Conservation (phyloP, 257 asterid genomes). For the Craterostigma plantagineum region DNA sequence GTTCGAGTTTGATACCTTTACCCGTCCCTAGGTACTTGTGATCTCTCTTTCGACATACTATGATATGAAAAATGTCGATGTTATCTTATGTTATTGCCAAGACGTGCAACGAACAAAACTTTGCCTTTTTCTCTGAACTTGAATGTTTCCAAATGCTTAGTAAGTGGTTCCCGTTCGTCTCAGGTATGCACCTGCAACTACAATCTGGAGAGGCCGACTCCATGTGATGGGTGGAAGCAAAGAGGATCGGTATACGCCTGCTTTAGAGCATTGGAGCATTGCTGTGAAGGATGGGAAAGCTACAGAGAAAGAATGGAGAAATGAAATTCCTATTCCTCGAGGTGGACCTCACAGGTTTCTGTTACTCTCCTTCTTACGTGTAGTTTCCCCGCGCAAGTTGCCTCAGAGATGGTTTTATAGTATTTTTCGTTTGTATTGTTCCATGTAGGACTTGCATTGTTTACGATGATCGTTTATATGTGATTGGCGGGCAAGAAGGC, state of each 20-base stretch:
- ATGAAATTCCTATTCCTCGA: slow-evolving; percentile 78
- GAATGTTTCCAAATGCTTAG: not conserved
- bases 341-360: slow-evolving; percentile 91
- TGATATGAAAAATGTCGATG: not conserved
- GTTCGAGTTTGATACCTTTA: slow-evolving; percentile 41
- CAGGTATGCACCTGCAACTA: slow-evolving; percentile 96
- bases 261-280: slow-evolving; percentile 78
- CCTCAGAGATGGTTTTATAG: too few species aligned
- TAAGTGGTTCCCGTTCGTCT: not conserved
- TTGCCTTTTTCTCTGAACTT: not conserved
- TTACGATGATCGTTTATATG: slow-evolving; percentile 5
- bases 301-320: slow-evolving; percentile 60
- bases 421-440: too few species aligned
- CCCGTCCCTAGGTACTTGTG: slow-evolving; percentile 52
- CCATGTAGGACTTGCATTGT: too few species aligned
- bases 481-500: slow-evolving; percentile 81
- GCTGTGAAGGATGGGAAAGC: slow-evolving; percentile 74
- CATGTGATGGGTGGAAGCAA: slow-evolving; percentile 98
- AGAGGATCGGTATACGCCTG: slow-evolving; percentile 69
- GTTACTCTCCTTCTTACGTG: slow-evolving; percentile 6
- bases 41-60: slow-evolving; percentile 8
- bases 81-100: not conserved
- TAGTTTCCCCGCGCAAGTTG: not conserved
- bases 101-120: not conserved
- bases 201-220: slow-evolving; percentile 86